These are phyloP conservation scores for Tricholoma sp. DNA, from an alignment of 768 basidiomycete genomes.

Conservation along the genomic window DNA sequence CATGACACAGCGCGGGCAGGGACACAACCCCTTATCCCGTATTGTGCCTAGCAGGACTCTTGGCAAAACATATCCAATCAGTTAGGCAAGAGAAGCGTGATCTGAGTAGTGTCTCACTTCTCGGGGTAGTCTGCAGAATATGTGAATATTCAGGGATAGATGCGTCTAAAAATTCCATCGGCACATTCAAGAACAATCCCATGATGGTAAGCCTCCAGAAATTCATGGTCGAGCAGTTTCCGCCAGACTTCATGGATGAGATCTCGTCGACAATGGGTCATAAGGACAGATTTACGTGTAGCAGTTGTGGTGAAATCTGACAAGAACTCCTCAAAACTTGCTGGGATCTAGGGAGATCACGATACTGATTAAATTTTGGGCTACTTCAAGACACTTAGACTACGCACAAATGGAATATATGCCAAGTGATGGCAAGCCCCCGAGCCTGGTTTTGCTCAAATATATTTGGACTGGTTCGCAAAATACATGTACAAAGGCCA, in stretches of 20 bases:
- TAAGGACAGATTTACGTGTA: neutral
- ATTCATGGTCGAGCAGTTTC: conserved; percentile 2
- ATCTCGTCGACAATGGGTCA: conserved; percentile 2
- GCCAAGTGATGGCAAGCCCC: conserved; percentile 24
- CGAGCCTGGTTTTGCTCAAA: conserved; percentile 12
- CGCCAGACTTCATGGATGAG: neutral
- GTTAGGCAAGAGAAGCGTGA: conserved; percentile 16
- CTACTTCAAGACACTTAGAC: no score
- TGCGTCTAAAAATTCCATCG: neutral
- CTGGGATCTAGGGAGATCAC: no score
- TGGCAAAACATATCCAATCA: no score
- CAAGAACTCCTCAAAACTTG: conserved; percentile 15
- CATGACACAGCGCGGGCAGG: no score
- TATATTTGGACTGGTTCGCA: conserved; percentile 32
- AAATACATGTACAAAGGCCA: conserved; percentile 24
- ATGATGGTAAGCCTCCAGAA: conserved; percentile 18
- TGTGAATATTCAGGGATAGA: no score
- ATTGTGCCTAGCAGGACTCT: no score
- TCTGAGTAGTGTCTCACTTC: conserved; percentile 19
- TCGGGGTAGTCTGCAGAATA: no score
- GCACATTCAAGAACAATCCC: conserved; percentile 9
- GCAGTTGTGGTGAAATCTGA: no score
- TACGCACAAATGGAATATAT: conserved; percentile 10
- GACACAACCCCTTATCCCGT: conserved; percentile 21
- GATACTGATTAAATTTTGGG: no score